These are phyloP conservation scores for Fraxinus ornus DNA, from an alignment of 305 asterid genomes.

Conservation along the genomic window DNA sequence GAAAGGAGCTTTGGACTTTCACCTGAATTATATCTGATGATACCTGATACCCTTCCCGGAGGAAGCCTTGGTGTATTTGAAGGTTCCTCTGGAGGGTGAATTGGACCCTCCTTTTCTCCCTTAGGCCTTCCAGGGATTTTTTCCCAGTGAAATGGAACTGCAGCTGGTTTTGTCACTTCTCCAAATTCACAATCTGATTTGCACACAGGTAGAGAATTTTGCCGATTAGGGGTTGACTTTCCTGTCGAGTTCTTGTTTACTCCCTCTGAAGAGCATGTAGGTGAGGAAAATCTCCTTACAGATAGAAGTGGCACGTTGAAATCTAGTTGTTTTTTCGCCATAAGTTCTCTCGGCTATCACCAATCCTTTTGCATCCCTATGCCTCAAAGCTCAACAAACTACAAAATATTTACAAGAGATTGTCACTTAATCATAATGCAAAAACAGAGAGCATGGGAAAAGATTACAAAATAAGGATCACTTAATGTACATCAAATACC, in stretches of 20 bases:
- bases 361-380: conserved; percentile 10
- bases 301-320: conserved; percentile 81
- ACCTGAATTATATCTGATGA: conserved; percentile 41
- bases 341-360: conserved; percentile 21
- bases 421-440: background rate
- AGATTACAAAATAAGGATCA: background rate
- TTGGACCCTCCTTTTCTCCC: conserved; percentile 33
- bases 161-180: conserved; percentile 63
- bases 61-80: conserved; percentile 61
- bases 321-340: conserved; percentile 75
- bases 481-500: background rate
- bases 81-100: conserved; percentile 42
- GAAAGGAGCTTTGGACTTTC: conserved; percentile 46
- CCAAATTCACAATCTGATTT: conserved; percentile 45
- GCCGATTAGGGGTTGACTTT: conserved; percentile 42
- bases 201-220: conserved; percentile 48
- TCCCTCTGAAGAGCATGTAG: conserved; percentile 38
- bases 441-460: background rate
- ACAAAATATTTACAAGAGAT: background rate
- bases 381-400: conserved; percentile 18
- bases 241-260: conserved; percentile 33
- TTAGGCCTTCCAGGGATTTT: conserved; percentile 73
- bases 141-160: conserved; percentile 91
- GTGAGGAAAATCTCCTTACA: conserved; percentile 54
- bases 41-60: conserved; percentile 38